These are phyloP conservation scores for Asterophora parasitica DNA, from an alignment of 768 basidiomycete genomes.

Conservation along the genomic window DNA sequence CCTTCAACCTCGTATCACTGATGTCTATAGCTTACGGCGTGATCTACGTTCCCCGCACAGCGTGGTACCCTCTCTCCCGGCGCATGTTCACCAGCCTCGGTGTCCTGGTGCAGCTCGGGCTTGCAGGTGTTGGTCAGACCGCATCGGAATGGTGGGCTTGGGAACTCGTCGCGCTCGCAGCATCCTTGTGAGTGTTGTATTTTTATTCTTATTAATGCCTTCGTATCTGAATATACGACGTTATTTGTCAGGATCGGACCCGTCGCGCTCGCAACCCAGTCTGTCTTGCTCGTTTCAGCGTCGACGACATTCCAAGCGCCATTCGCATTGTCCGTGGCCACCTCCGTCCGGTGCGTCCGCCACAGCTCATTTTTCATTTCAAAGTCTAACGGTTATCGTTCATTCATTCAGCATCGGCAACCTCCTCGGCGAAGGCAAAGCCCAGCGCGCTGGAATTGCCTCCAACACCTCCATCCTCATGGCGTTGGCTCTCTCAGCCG, in stretches of 20 bases:
- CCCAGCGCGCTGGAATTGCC: constrained; percentile 65
- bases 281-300: constrained; percentile 72
- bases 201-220: too few relatives aligned
- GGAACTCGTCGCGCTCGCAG: constrained; percentile 72
- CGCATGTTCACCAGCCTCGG: constrained; percentile 66
- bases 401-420: constrained; percentile 69
- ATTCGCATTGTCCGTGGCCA: constrained; percentile 75
- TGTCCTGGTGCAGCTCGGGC: constrained; percentile 65
- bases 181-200: constrained; percentile 35
- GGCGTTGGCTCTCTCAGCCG: constrained; percentile 56
- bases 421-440: constrained; percentile 76
- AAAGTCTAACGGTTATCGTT: not conserved
- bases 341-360: constrained; percentile 68
- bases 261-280: constrained; percentile 80
- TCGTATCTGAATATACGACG: not conserved
- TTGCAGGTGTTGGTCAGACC: constrained; percentile 75
- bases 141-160: constrained; percentile 98
- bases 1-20: constrained; percentile 78
- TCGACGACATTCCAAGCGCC: constrained; percentile 82
- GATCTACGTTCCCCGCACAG: constrained; percentile 58
- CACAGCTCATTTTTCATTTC: not conserved
- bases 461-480: constrained; percentile 62
- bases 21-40: constrained; percentile 61
- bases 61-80: constrained; percentile 75
- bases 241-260: constrained; percentile 61